Percentiles rank a stretch among this genome's conserved stretches.
Evolutionary conservation across 495 filamentous ascomycete species (phyloP).

Genomic region (Xylaria bambusicola): DNA sequence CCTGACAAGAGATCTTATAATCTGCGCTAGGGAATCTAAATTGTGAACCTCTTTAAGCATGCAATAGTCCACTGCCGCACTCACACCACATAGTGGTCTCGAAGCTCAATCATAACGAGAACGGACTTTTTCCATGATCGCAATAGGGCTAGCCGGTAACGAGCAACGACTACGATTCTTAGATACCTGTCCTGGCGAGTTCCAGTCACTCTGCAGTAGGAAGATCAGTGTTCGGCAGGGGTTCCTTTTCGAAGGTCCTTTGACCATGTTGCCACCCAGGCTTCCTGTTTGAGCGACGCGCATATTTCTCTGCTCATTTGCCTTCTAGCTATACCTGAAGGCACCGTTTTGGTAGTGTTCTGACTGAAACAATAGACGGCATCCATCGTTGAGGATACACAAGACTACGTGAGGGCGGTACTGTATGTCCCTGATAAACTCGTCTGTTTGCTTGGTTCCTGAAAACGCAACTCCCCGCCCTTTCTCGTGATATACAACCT

Average conservation of each 20-base stretch:
- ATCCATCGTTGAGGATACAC: not conserved
- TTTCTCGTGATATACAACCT: not conserved
- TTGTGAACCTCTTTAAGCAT: not conserved
- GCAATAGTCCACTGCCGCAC: not conserved
- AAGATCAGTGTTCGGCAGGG: constrained; percentile 10
- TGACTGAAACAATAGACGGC: constrained; percentile 1
- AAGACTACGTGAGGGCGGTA: not conserved
- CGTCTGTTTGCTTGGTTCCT: constrained; percentile 3
- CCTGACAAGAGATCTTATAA: not conserved
- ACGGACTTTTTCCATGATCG: no score
- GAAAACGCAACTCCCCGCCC: constrained; percentile 13
- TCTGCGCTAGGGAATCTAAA: not conserved
- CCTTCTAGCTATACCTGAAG: no score
- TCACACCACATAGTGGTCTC: not conserved
- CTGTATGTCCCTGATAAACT: not conserved
- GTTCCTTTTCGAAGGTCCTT: not conserved
- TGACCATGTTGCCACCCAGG: constrained; percentile 5
- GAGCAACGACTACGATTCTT: no score
- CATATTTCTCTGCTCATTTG: constrained; percentile 7
- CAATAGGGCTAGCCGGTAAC: no score
- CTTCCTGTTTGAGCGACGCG: constrained; percentile 18
- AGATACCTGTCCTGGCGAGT: no score
- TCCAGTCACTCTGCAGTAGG: constrained; percentile 2
- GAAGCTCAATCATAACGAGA: not conserved
- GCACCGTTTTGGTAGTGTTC: no score